Evolutionary conservation across 768 basidiomycete species (phyloP), one percentile per base, ranked within the genome.

Genomic region (Trametes cubensis): DNA sequence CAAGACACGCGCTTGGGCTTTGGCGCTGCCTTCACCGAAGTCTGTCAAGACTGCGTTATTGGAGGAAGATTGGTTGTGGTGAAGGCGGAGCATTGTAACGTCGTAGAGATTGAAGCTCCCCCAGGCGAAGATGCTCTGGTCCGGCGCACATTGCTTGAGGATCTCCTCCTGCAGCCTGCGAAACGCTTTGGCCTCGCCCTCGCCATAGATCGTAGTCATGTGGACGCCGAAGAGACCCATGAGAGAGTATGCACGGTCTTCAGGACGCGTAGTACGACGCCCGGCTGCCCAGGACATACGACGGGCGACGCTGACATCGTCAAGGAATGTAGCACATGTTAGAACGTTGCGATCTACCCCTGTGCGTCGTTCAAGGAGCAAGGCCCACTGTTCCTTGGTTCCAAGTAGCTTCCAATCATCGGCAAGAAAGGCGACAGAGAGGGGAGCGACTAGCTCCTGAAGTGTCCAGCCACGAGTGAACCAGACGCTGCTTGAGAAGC

Each of bases 81-180:
- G 34, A 34, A 34, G 34, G 10, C 34, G 34, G 34, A 34, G 34
- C 10, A 34, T 34, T 2, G 34, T 34, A 10, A 34, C 55, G 26
- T 55, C 41, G 42, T 45, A 26, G 18, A 13, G 25, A 40, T 55
- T 28, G 42, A 46, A n/a, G 11, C 10, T 14, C 3, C 59, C 59
- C 59, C 59, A 60, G 6, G 59, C 59, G 34, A 60, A 60, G 28
- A 60, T 53, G 30, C 51, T 60, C 51, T 60, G 59, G 44, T 60
- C 59, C 44, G 44, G 42, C 2, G 44, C 21, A 17, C 48, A 26
- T 10, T 30, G 40, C 5, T 34, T 28, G 23, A 62, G 44, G 25
- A 63, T 63, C 20, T 55, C 47, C 10, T 40, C 42, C 45, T 57
- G 55, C 13, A 63, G 50, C 14, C 61, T 25, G 34, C 25, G 18